Conservation (phyloP, 345 rosid genomes). For the Rhodamnia rubescens region DNA sequence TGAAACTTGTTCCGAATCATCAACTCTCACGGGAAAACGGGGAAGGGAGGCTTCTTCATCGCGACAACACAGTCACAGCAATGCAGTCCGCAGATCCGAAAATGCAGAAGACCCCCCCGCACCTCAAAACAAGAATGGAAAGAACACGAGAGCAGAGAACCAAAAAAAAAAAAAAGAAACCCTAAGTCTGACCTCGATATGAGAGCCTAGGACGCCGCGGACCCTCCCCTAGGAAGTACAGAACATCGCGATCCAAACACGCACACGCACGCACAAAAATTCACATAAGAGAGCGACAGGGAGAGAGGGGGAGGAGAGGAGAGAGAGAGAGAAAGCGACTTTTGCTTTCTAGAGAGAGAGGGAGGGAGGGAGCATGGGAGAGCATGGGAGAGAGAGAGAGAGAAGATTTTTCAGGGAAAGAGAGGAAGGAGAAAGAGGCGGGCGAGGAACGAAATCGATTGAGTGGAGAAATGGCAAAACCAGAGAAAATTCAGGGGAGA, state of each 20-base stretch:
- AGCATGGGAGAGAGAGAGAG: neutral
- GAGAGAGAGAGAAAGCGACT: neutral
- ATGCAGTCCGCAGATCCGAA: neutral
- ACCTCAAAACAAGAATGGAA: neutral
- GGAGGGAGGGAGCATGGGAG: no score
- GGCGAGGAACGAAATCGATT: neutral
- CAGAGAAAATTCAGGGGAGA: constrained; percentile 26
- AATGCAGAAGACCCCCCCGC: neutral
- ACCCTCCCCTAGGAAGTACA: neutral
- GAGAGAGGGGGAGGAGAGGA: no score
- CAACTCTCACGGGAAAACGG: neutral
- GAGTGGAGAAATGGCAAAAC: constrained; percentile 18
- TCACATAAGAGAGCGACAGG: no score
- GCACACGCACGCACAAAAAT: neutral
- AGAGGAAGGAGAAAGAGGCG: neutral
- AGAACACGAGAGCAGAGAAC: neutral
- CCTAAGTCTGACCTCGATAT: constrained; percentile 4
- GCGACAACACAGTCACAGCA: neutral
- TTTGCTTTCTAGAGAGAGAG: neutral
- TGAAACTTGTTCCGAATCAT: neutral
- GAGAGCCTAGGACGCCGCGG: neutral
- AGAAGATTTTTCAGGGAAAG: neutral
- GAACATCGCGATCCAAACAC: neutral
- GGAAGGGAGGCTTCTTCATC: neutral
- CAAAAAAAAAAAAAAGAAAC: neutral